Evolutionary conservation across 768 basidiomycete genomes (phyloP).

Genomic region (Russula emetica): DNA sequence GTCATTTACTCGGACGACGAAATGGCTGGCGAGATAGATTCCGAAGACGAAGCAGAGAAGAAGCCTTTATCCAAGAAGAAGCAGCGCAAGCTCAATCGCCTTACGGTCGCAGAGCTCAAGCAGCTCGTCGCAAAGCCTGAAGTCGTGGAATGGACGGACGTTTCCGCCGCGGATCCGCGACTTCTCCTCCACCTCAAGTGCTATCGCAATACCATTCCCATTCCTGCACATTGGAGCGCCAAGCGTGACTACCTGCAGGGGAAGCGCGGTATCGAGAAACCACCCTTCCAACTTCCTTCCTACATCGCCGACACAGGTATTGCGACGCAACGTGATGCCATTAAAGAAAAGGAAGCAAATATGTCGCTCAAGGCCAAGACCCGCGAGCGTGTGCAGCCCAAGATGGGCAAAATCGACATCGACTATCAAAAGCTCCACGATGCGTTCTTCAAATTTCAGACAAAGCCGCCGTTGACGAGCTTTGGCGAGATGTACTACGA

Average conservation of each 20-base stretch:
- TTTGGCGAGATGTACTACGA: slow-evolving; percentile 99
- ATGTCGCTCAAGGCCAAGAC: slow-evolving; percentile 97
- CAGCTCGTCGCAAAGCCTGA: slow-evolving; percentile 96
- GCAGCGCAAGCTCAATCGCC: slow-evolving; percentile 79
- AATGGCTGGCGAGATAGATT: slow-evolving; percentile 73
- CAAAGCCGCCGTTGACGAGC: slow-evolving; percentile 84
- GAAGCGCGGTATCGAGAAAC: slow-evolving; percentile 97
- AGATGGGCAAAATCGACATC: slow-evolving; percentile 99
- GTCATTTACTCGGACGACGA: slow-evolving; percentile 98
- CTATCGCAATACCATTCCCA: slow-evolving; percentile 90
- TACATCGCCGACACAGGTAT: slow-evolving; percentile 99
- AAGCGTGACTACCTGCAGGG: slow-evolving; percentile 98
- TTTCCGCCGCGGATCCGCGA: slow-evolving; percentile 90
- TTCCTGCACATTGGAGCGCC: slow-evolving; percentile 95
- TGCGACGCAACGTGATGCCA: slow-evolving; percentile 96
- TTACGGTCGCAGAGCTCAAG: slow-evolving; percentile 95
- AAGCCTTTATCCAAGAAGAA: slow-evolving; percentile 89
- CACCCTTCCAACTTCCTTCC: slow-evolving; percentile 91
- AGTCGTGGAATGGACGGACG: slow-evolving; percentile 99
- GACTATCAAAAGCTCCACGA: slow-evolving; percentile 99
- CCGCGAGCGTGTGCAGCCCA: slow-evolving; percentile 95
- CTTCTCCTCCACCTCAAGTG: slow-evolving; percentile 91
- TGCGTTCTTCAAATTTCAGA: slow-evolving; percentile 98
- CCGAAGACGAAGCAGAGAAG: slow-evolving; percentile 61
- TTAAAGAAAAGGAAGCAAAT: slow-evolving; percentile 97